Evolutionary conservation across 495 filamentous ascomycete genomes (phyloP), one percentile per base, ranked within the genome.

Genomic region (Penicillium psychrofluorescens): DNA sequence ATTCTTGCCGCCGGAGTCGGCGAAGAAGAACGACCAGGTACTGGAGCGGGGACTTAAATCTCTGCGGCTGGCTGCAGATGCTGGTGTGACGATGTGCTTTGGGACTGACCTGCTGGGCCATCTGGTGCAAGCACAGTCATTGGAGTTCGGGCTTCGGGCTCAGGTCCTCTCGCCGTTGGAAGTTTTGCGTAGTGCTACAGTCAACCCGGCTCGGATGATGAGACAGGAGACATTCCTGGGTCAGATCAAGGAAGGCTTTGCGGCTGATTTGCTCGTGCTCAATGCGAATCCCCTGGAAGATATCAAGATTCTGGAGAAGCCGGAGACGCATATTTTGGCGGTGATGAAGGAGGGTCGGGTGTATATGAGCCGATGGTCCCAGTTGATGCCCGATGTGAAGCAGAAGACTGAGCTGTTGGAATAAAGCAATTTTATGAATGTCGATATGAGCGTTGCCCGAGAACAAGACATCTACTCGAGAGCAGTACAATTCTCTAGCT

Each of bases 61-160:
- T 1, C 48, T 78, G 40, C 61, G 68, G 30, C 65, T 76, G 34
- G 70, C 68, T 0, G 54, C 56, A 9, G 59, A 70, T n/a, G 71
- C 64, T 3, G 75, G 71, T 0, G 66, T 77, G 1, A 70, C 62
- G 3, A 72, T 80, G 40, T 79, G 74, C 49, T 77, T 66, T 47
- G 76, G 76, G 1, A 71, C 71, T 2, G 76, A 79, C 59, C 67
- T 79, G 8, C 57, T 80, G 2, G 75, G 67, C 22, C 22, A 22
- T 0, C 66, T 64, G n/a, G 43, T 78, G 52, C 59, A 62, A 12
- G 61, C 66, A 31, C 73, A 80, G 57, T 70, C 57, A 10, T 61
- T 64, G 38, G 76, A 79, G 48, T 79, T 78, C 43, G 49, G 52
- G 1, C 49, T 78, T 7, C 62, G 76, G 11, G 54, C 61, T 10